phyloP scores from a whole-genome alignment of 106 monocot genomes.

The Posidonia australis region DNA sequence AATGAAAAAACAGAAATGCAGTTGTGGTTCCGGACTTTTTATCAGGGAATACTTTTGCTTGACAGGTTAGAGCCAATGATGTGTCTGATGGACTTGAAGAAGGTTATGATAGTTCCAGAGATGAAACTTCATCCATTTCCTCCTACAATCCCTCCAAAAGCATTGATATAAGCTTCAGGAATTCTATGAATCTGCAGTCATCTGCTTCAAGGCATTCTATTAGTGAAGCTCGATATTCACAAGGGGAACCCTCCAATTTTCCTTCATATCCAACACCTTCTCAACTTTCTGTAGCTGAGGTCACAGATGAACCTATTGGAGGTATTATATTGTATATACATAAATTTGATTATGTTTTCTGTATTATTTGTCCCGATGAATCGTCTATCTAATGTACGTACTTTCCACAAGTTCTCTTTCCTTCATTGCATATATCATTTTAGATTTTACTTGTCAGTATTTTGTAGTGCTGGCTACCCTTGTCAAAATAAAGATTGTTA shows the following conservation, averaged over 20 bases:
- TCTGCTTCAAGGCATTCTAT: constrained; percentile 38
- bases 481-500: too few relatives aligned
- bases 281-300: constrained; percentile 58
- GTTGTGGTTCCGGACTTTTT: neutral
- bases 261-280: constrained; percentile 46
- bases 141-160: constrained; percentile 66
- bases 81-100: constrained; percentile 65
- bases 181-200: constrained; percentile 57
- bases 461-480: too few relatives aligned
- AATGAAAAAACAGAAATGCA: neutral
- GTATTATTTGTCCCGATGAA: too few relatives aligned
- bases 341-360: neutral
- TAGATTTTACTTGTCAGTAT: too few relatives aligned
- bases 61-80: constrained; percentile 69
- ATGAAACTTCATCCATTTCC: constrained; percentile 93
- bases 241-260: constrained; percentile 30
- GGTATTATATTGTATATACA: constrained; percentile 26
- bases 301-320: constrained; percentile 42
- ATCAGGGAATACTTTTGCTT: neutral
- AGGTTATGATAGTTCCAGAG: constrained; percentile 90
- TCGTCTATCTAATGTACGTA: too few relatives aligned
- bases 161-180: constrained; percentile 41
- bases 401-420: too few relatives aligned
- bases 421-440: too few relatives aligned
- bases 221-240: constrained; percentile 23